Base-by-base conservation (phyloP, 306 rosid species). In the Lotus japonicus region DNA sequence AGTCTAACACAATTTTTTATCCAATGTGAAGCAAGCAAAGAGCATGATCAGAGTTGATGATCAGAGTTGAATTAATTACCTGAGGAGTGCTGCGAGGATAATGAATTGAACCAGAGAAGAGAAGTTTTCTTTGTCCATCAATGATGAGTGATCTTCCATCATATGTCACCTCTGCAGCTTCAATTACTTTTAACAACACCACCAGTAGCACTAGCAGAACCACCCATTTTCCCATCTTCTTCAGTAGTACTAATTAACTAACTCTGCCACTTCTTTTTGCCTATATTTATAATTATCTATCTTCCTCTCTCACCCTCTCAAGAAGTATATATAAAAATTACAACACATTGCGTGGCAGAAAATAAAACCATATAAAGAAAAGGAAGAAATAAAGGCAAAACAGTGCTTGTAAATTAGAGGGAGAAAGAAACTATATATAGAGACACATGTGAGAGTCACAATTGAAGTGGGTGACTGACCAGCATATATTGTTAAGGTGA, bases 11-110 rank as follows among this genome's bases (percentile, higher is more conserved):
- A 21, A 1, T 1, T 21, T 21, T 21, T 21, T 3, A 21, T 21
- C 23, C 23, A n/a, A n/a, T n/a, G n/a, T n/a, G n/a, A n/a, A n/a
- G n/a, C n/a, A 21, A 26, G 31, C 31, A 26, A 26, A 26, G 31
- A 26, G 31, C 31, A 26, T 26, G 31, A 26, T 26, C 26, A 21
- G 26, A 2, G 0, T n/a, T n/a, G n/a, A n/a, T n/a, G n/a, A n/a
- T n/a, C n/a, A 46, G 14, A 12, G 13, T 28, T 43, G 4, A 45
- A 59, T 55, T 21, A 11, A 51, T 38, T 71, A 92, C 98, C 84
- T 85, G 76, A 10, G 98, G 95, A 54, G 96, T 87, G 74, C 95
- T 89, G 41, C 98, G 95, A 64, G 95, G 92, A 75, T 92, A 92
- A 43, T 92, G 98, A 73, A 92, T 87, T 0, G 92, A 92, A 70